Evolutionary conservation across 148 eudicot species (phyloP), one percentile per base, ranked within the genome.

Genomic region (Rhododendron vialii): DNA sequence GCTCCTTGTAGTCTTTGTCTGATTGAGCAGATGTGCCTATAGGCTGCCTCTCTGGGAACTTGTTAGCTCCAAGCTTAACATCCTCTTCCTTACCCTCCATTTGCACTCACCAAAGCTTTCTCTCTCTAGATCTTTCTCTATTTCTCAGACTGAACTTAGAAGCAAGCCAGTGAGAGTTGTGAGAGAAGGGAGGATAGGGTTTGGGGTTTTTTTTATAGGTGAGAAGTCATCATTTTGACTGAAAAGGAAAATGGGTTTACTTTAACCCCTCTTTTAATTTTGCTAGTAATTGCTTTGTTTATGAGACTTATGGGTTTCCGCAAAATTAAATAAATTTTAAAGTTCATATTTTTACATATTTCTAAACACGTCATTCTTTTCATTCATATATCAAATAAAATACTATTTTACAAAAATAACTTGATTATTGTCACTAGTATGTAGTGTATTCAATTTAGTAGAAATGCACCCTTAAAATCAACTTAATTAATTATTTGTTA

Each of bases 71-170:
- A 3, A 91, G 82, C 90, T 43, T 88, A 18, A 91, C 93, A 85
- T 91, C 93, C 85, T 91, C 91, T 35, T 91, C 93, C 82, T 88
- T 91, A 41, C 90, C 91, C 88, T 91, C 93, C 93, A 89, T 89
- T 78, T 26, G 82, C 18, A 1, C 55, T 84, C 79, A 51, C 78
- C 20, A 85, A 28, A 20, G 10, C 36, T 61, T 55, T 41, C 22
- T 38, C 74, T 75, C 38, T 41, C 77, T 28, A 3, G 5, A 28
- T 63, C 35, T 83, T 15, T 35, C 51, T 38, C 28, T 38, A 24
- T 41, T 41, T 10, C 48, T 43, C 76, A 47, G n/a, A 28, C 57
- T 28, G 33, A 24, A 13, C 76, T 10, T 3, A 1, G 53, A 67
- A 65, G n/a, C 36, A 65, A 43, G 59, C 38, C 67, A 33, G 79